These are phyloP conservation scores for Metschnikowia matae DNA, from an alignment of 805 yeast genomes.

Conservation along the genomic window DNA sequence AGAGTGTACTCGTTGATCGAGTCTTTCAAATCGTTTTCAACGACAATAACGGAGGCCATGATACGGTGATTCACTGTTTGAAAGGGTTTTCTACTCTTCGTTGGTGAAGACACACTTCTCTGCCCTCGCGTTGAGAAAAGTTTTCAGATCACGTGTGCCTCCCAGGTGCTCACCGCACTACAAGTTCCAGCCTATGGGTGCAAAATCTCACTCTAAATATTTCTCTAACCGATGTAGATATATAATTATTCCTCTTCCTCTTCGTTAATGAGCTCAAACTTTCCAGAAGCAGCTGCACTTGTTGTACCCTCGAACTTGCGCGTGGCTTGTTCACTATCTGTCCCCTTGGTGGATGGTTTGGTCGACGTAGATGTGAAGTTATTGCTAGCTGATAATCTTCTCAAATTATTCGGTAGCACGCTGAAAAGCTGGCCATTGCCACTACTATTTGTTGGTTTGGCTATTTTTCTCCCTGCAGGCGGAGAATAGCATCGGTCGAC, in stretches of 20 bases:
- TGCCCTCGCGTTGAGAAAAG: conserved; percentile 16
- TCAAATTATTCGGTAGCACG: background rate
- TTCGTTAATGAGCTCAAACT: conserved; percentile 4
- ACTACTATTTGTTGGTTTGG: background rate
- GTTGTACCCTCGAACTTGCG: conserved; percentile 1
- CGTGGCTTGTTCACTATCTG: background rate
- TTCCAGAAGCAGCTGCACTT: background rate
- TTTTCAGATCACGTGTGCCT: conserved; percentile 18
- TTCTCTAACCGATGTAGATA: background rate
- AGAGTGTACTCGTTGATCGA: conserved; percentile 38
- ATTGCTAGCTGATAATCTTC: background rate
- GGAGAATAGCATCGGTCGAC: conserved; percentile 2
- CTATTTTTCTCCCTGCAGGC: conserved; percentile 1
- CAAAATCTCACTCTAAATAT: conserved; percentile 4
- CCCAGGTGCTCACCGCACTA: background rate
- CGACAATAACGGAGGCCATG: conserved; percentile 43
- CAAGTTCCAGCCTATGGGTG: conserved; percentile 7
- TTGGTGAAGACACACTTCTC: conserved; percentile 2
- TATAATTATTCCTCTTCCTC: conserved; percentile 3
- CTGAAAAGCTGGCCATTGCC: background rate
- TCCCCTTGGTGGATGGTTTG: background rate
- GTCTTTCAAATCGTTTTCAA: conserved; percentile 40
- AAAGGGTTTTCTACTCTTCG: conserved; percentile 3
- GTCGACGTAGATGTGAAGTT: background rate
- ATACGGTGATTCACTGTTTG: conserved; percentile 4